Evolutionary conservation across 331 rosid species (phyloP), one percentile per base, ranked within the genome.

Genomic region (Erythrophleum ivorense): DNA sequence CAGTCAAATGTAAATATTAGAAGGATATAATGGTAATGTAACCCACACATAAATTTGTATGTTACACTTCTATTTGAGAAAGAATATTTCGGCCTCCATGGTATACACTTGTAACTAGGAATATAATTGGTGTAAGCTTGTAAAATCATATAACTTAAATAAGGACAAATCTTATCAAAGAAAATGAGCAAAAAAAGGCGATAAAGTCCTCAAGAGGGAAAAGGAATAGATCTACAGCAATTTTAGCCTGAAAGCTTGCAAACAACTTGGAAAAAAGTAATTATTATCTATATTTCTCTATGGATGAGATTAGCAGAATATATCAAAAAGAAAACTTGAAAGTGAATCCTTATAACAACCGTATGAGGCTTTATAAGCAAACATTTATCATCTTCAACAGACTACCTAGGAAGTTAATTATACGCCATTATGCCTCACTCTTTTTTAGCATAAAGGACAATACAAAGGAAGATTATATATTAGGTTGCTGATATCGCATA

Each of bases 231-330:
- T 36, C 13, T 76, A 36, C 72, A 66, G 57, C 82, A 59, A 71
- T 76, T 74, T 65, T 54, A 59, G 90, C 87, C 82, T 79, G 75
- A 74, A 85, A 78, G 75, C 48, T 76, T 78, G 88, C 83, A 76
- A 79, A 79, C 54, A 71, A 81, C 57, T 57, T 45, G 81, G 77
- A 84, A 78, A 85, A 84, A 68, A 64, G 81, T 50, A 70, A 72
- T 63, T 13, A 68, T 45, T 48, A 9, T 75, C 54, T 53, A 24
- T 10, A 29, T 70, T 55, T 75, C 38, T 63, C 31, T 60, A 75
- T 18, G 16, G 52, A 34, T 50, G 50, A 64, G 34, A 24, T 59
- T 80, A 72, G 45, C 36, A n/a, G 73, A 21, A 41, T 31, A 59
- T 41, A 36, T 80, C 18, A 8, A 9, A 59, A 15, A 50, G 46